phyloP scores from a whole-genome alignment of 495 filamentous ascomycete species.

The Penicillium goetzii region DNA sequence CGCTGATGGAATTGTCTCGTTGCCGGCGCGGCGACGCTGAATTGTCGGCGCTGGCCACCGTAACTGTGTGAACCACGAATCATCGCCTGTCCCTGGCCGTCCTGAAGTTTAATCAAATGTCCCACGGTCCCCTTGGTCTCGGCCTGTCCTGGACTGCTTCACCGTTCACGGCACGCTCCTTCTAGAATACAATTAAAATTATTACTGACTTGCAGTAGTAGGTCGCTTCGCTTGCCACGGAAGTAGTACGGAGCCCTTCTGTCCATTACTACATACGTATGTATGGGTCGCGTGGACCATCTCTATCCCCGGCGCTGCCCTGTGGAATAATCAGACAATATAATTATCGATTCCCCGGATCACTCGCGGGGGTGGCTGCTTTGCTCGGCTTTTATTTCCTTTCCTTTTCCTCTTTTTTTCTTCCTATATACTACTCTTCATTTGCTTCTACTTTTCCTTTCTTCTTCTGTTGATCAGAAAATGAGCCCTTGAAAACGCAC shows the following conservation, averaged over 20 bases:
- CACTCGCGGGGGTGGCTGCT: slow-evolving; percentile 15
- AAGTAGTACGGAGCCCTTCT: background rate
- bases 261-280: background rate
- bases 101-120: slow-evolving; percentile 16
- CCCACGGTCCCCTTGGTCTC: slow-evolving; percentile 11
- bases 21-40: slow-evolving; percentile 12
- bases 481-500: background rate
- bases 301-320: background rate
- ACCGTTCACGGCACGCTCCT: no score
- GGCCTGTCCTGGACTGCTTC: background rate
- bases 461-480: background rate
- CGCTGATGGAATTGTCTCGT: slow-evolving; percentile 11
- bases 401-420: slow-evolving; percentile 8
- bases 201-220: background rate
- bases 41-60: slow-evolving; percentile 9
- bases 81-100: background rate
- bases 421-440: background rate
- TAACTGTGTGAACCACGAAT: slow-evolving; percentile 8
- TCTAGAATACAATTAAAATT: background rate
- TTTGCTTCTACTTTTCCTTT: background rate
- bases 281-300: slow-evolving; percentile 2
- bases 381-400: slow-evolving; percentile 1
- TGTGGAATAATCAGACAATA: background rate
- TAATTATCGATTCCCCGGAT: slow-evolving; percentile 16
- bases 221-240: slow-evolving; percentile 1